Conservation (phyloP, 2,329 filamentous ascomycete genomes). For the Akanthomyces uredinophilus region DNA sequence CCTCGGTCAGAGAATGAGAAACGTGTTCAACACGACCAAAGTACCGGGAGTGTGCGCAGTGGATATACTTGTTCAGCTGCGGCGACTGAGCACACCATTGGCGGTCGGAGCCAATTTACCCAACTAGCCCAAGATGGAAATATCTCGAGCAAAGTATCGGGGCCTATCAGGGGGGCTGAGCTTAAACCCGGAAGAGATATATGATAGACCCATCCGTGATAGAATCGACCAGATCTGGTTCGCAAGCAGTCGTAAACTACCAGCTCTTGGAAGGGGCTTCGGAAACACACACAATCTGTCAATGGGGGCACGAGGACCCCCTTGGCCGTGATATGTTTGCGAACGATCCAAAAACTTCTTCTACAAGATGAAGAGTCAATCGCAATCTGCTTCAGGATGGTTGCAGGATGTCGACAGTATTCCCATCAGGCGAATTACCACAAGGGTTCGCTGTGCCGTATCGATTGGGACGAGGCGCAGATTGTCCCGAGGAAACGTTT, state of each 20-base stretch:
- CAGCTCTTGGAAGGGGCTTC: background rate
- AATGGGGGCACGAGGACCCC: background rate
- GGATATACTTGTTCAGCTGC: background rate
- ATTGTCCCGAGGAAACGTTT: background rate
- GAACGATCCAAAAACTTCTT: too few relatives aligned
- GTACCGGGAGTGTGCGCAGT: background rate
- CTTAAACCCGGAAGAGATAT: background rate
- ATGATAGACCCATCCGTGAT: background rate
- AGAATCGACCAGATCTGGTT: background rate
- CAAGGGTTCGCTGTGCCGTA: background rate
- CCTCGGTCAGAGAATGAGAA: background rate
- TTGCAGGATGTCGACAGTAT: background rate
- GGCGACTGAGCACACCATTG: background rate
- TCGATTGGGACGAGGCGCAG: background rate
- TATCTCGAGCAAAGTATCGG: background rate
- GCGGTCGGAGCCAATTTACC: background rate
- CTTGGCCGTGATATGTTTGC: background rate
- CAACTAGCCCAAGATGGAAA: slow-evolving; percentile 1
- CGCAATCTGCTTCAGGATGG: too few relatives aligned
- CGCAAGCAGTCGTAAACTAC: background rate
- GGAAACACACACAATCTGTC: background rate
- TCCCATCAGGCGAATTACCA: background rate
- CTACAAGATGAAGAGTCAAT: too few relatives aligned
- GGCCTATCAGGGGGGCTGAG: background rate
- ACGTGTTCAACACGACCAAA: background rate